phyloP scores from a whole-genome alignment of 2,329 filamentous ascomycete species.

The Aaosphaeria arxii region DNA sequence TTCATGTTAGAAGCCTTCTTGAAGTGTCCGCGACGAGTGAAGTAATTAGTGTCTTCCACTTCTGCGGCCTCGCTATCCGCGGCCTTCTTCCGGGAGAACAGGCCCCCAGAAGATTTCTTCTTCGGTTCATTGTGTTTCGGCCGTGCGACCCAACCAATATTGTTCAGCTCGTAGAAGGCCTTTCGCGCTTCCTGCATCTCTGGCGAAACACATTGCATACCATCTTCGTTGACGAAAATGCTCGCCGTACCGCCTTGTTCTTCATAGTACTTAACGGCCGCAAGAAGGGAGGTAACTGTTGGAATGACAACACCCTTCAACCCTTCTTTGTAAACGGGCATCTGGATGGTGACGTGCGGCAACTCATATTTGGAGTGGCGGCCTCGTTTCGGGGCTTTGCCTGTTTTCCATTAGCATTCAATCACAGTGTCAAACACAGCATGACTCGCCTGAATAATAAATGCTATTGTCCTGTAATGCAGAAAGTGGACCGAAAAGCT shows the following conservation, averaged over 20 bases:
- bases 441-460: constrained; percentile 18
- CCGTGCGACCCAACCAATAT: constrained; percentile 46
- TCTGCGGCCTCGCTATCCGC: constrained; percentile 5
- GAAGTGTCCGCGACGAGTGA: constrained; percentile 25
- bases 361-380: constrained; percentile 40
- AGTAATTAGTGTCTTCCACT: constrained; percentile 47
- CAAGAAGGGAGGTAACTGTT: constrained; percentile 72
- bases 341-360: constrained; percentile 71
- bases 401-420: constrained; percentile 1
- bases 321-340: constrained; percentile 83
- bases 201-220: constrained; percentile 57
- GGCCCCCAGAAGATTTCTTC: constrained; percentile 30
- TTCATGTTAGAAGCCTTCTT: constrained; percentile 67
- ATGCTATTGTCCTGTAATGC: constrained; percentile 19
- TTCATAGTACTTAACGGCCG: constrained; percentile 51
- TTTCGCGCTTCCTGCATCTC: constrained; percentile 42
- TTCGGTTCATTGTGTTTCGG: constrained; percentile 41
- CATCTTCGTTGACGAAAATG: constrained; percentile 66
- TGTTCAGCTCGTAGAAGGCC: constrained; percentile 48
- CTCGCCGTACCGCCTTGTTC: constrained; percentile 59
- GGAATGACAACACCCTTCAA: constrained; percentile 70
- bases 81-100: constrained; percentile 20
- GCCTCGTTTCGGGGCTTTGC: constrained; percentile 14
- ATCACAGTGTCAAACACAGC: neutral
- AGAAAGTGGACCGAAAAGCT: constrained; percentile 48